These are phyloP conservation scores for Scheffersomyces lignosus DNA, from an alignment of 805 yeast genomes.

Conservation along the genomic window DNA sequence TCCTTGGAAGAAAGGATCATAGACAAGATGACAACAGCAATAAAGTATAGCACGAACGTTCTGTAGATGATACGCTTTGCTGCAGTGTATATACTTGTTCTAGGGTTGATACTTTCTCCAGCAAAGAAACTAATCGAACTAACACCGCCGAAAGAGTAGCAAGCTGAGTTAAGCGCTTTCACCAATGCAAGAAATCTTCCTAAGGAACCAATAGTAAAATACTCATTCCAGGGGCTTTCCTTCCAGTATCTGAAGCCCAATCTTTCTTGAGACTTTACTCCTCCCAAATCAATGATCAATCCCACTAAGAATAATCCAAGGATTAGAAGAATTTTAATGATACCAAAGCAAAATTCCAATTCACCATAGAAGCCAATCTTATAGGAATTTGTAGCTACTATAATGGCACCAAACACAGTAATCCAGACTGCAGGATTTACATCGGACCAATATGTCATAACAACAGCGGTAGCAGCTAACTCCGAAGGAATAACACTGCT, in stretches of 20 bases:
- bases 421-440: conserved; percentile 48
- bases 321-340: conserved; percentile 22
- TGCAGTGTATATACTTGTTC: conserved; percentile 29
- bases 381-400: conserved; percentile 33
- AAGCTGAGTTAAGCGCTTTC: conserved; percentile 38
- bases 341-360: conserved; percentile 26
- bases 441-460: conserved; percentile 46
- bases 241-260: conserved; percentile 43
- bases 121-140: conserved; percentile 23
- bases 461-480: conserved; percentile 48
- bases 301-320: conserved; percentile 20
- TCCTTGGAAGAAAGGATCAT: conserved; percentile 34
- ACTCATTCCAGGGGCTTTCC: conserved; percentile 35
- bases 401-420: conserved; percentile 38
- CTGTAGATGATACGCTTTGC: conserved; percentile 30
- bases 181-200: conserved; percentile 29
- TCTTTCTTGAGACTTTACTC: conserved; percentile 21
- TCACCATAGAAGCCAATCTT: conserved; percentile 41
- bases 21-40: conserved; percentile 14
- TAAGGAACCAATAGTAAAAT: not conserved
- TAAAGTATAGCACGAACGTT: conserved; percentile 24
- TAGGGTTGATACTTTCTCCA: conserved; percentile 36
- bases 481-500: conserved; percentile 38
- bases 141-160: conserved; percentile 35
- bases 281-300: conserved; percentile 24